Evolutionary conservation across 192 early-diverging fungal species (phyloP).

Genomic region (Umbelopsis sp.): DNA sequence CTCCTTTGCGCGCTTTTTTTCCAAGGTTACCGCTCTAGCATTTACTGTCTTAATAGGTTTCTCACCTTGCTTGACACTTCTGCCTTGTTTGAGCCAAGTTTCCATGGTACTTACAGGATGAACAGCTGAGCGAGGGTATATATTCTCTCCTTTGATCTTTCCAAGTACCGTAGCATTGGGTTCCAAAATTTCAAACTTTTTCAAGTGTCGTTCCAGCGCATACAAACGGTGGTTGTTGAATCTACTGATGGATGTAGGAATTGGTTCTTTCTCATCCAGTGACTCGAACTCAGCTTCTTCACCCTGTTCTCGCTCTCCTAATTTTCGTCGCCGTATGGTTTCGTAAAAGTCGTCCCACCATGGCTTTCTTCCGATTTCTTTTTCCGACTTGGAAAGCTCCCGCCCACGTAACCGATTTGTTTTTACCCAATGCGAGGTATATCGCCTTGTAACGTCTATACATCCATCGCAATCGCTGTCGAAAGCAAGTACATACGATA

Average conservation of each 20-base stretch:
- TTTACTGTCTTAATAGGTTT: conserved; percentile 46
- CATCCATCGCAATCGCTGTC: conserved; percentile 49
- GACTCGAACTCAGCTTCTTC: conserved; percentile 35
- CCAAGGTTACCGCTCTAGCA: conserved; percentile 45
- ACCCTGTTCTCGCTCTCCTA: conserved; percentile 39
- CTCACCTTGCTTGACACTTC: conserved; percentile 46
- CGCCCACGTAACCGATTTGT: conserved; percentile 41
- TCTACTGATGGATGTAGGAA: conserved; percentile 77
- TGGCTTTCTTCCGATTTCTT: conserved; percentile 42
- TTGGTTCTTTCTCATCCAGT: conserved; percentile 38
- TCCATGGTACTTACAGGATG: conserved; percentile 57
- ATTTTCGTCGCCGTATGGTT: conserved; percentile 18
- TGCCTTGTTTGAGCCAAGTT: conserved; percentile 67
- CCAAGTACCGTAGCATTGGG: conserved; percentile 76
- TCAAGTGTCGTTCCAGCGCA: conserved; percentile 83
- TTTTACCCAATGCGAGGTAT: conserved; percentile 53
- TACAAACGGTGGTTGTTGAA: conserved; percentile 86
- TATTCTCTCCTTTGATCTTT: conserved; percentile 68
- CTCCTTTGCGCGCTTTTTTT: conserved; percentile 41
- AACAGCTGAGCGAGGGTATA: conserved; percentile 80
- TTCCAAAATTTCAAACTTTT: conserved; percentile 77
- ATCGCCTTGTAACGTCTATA: conserved; percentile 73
- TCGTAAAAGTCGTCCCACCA: conserved; percentile 36
- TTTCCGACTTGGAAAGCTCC: conserved; percentile 44
- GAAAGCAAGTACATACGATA: conserved; percentile 68